Percentiles rank a stretch among this genome's conserved stretches.
Evolutionary conservation across 768 basidiomycete genomes (phyloP).

Genomic region (Pleurotus djamor): DNA sequence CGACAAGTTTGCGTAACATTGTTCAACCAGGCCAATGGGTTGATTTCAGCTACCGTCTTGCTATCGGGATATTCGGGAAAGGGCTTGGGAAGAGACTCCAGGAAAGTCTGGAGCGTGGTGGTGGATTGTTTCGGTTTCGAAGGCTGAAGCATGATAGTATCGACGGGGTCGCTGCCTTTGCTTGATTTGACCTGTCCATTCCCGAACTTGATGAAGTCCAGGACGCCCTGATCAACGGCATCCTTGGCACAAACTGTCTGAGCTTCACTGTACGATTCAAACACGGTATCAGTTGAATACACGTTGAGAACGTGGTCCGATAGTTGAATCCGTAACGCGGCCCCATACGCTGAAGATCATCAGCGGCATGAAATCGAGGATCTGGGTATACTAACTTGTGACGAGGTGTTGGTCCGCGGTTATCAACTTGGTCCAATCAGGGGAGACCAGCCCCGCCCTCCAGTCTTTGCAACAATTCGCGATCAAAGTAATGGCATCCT

Average conservation of each 20-base stretch:
- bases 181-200: slow-evolving; percentile 45
- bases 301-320: slow-evolving; percentile 46
- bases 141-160: not conserved
- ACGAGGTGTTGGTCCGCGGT: slow-evolving; percentile 35
- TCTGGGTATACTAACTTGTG: slow-evolving; percentile 33
- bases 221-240: slow-evolving; percentile 50
- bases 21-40: slow-evolving; percentile 55
- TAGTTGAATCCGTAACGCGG: slow-evolving; percentile 53
- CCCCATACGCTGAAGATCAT: slow-evolving; percentile 42
- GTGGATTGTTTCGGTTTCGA: not conserved
- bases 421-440: slow-evolving; percentile 50
- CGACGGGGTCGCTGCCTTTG: not conserved
- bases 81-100: slow-evolving; percentile 63
- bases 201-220: slow-evolving; percentile 57
- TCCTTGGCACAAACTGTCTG: slow-evolving; percentile 49
- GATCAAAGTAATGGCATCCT: slow-evolving; percentile 34
- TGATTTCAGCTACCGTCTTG: slow-evolving; percentile 46
- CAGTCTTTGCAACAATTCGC: slow-evolving; percentile 53
- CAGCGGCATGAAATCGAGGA: not conserved
- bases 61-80: slow-evolving; percentile 53
- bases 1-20: slow-evolving; percentile 46
- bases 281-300: slow-evolving; percentile 47
- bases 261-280: slow-evolving; percentile 39
- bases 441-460: slow-evolving; percentile 47
- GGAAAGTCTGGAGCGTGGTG: slow-evolving; percentile 51